Percentiles rank a stretch among this genome's conserved stretches.
phyloP scores from a whole-genome alignment of 345 rosid species.

The Salix brachista region DNA sequence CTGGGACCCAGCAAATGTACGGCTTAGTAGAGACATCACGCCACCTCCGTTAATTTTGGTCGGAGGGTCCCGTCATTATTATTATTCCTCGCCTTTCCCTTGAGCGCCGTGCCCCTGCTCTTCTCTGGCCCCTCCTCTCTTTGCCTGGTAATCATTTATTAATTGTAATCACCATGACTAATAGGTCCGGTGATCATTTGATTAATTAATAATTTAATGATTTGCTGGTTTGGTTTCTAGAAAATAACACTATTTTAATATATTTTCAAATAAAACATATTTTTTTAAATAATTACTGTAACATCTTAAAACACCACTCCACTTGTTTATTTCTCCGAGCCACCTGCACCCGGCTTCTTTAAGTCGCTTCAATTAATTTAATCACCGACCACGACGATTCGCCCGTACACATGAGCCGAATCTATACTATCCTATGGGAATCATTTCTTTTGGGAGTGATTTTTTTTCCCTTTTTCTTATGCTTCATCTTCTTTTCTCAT shows the following conservation, averaged over 20 bases:
- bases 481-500: not conserved
- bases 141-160: not conserved
- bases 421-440: not conserved
- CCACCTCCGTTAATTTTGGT: constrained; percentile 56
- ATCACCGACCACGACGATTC: constrained; percentile 36
- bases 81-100: constrained; percentile 12
- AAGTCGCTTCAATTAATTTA: not conserved
- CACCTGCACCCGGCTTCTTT: constrained; percentile 25
- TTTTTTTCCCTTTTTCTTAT: not conserved
- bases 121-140: not conserved
- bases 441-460: too few relatives aligned
- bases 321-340: not conserved
- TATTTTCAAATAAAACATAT: too few relatives aligned
- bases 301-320: too few relatives aligned
- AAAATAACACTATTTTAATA: too few relatives aligned
- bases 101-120: constrained; percentile 46
- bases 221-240: not conserved
- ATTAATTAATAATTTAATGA: not conserved
- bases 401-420: constrained; percentile 14
- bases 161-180: not conserved
- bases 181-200: not conserved
- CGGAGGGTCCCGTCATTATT: not conserved
- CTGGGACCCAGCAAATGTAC: constrained; percentile 26
- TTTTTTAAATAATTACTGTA: too few relatives aligned
- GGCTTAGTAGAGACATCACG: constrained; percentile 37